Conservation (phyloP, 2,329 filamentous ascomycete species). For the Domatiomyces catenatus region DNA sequence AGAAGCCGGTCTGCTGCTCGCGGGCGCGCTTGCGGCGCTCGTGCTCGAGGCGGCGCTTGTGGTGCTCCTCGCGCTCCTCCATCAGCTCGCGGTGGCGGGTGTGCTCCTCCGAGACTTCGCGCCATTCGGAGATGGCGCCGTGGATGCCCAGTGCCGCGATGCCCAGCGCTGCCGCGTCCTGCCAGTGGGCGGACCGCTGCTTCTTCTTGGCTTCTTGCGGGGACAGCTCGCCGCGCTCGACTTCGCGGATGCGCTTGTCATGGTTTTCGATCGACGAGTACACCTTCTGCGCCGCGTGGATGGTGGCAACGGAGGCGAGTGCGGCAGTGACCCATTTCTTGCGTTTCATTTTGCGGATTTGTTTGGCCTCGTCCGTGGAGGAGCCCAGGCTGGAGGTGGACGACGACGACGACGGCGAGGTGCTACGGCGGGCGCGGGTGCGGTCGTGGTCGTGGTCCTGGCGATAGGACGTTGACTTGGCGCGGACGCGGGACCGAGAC, state of each 20-base stretch:
- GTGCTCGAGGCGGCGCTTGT: conserved; percentile 14
- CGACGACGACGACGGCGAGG: conserved; percentile 21
- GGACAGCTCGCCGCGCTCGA: conserved; percentile 47
- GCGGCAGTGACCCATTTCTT: conserved; percentile 53
- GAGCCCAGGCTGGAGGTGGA: conserved; percentile 39
- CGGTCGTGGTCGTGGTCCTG: conserved; percentile 1
- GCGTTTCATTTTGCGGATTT: conserved; percentile 48
- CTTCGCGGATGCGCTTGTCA: conserved; percentile 43
- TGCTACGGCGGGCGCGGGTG: conserved; percentile 1
- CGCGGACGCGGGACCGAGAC: conserved; percentile 12
- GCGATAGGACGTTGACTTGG: conserved; percentile 13
- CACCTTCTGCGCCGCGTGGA: conserved; percentile 51
- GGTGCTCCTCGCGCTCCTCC: conserved; percentile 27
- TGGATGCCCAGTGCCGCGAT: conserved; percentile 57
- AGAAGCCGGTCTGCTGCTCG: conserved; percentile 12
- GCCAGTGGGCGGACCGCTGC: conserved; percentile 46
- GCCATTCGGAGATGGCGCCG: conserved; percentile 50
- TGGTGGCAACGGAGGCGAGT: conserved; percentile 51
- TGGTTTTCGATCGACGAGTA: conserved; percentile 50
- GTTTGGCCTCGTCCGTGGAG: conserved; percentile 47
- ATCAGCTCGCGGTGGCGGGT: conserved; percentile 42
- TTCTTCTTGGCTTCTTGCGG: conserved; percentile 48
- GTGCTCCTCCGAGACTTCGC: conserved; percentile 50
- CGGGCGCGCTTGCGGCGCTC: conserved; percentile 9
- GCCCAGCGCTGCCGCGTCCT: conserved; percentile 49